phyloP scores from a whole-genome alignment of 2,329 filamentous ascomycete genomes.

The Monosporascus sp. region DNA sequence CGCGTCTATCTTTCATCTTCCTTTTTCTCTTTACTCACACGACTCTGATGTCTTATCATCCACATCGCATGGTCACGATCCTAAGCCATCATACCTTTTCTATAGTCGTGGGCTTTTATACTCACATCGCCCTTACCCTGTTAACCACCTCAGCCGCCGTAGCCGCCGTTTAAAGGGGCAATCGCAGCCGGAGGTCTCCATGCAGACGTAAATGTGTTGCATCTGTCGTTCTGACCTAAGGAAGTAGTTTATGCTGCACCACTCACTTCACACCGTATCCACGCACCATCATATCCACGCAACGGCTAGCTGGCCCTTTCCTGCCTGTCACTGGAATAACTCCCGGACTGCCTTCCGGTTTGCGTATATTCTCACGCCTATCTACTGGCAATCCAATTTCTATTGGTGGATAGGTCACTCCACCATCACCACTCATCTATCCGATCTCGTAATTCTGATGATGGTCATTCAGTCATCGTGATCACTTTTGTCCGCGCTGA shows the following conservation, averaged over 20 bases:
- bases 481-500: background rate
- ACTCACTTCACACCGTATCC: too few relatives aligned
- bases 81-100: background rate
- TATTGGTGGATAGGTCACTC: too few relatives aligned
- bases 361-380: too few relatives aligned
- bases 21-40: constrained; percentile 16
- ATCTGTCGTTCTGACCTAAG: too few relatives aligned
- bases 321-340: too few relatives aligned
- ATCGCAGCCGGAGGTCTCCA: background rate
- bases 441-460: background rate
- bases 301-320: too few relatives aligned
- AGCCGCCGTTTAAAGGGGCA: background rate
- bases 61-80: constrained; percentile 9
- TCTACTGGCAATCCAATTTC: too few relatives aligned
- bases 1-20: constrained; percentile 6
- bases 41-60: constrained; percentile 12
- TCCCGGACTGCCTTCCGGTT: too few relatives aligned
- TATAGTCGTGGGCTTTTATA: background rate
- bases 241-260: too few relatives aligned
- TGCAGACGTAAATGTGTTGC: too few relatives aligned
- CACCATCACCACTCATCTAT: too few relatives aligned
- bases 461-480: background rate
- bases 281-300: too few relatives aligned
- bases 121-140: background rate
- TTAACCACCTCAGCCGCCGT: background rate